phyloP scores from a whole-genome alignment of 2,329 filamentous ascomycete species.

The Amylocarpus encephaloides region DNA sequence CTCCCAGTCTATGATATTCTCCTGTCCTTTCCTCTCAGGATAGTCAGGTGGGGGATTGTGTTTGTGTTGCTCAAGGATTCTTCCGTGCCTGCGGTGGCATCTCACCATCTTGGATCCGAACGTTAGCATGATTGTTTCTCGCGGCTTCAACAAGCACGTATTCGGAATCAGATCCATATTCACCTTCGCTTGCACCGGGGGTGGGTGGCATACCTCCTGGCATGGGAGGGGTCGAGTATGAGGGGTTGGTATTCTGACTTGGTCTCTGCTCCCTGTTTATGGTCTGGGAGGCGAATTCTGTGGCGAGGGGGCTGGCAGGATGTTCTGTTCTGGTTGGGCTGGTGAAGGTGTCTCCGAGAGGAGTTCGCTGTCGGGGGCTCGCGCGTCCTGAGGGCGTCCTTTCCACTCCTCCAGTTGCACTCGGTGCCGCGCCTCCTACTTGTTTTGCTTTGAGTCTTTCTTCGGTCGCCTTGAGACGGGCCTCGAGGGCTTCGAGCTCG shows the following conservation, averaged over 20 bases:
- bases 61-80: background rate
- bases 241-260: slow-evolving; percentile 6
- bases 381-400: slow-evolving; percentile 10
- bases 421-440: background rate
- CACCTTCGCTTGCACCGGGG: slow-evolving; percentile 33
- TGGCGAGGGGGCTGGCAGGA: slow-evolving; percentile 17
- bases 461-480: slow-evolving; percentile 78
- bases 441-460: slow-evolving; percentile 53
- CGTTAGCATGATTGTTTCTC: slow-evolving; percentile 23
- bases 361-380: slow-evolving; percentile 18
- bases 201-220: slow-evolving; percentile 30
- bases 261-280: slow-evolving; percentile 7
- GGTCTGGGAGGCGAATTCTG: slow-evolving; percentile 10
- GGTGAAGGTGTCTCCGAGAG: slow-evolving; percentile 19
- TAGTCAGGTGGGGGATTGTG: background rate
- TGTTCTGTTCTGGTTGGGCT: slow-evolving; percentile 8
- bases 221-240: slow-evolving; percentile 13
- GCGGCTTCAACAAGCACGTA: slow-evolving; percentile 22
- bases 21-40: background rate
- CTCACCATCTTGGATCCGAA: slow-evolving; percentile 23
- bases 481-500: slow-evolving; percentile 82
- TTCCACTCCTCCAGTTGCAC: background rate
- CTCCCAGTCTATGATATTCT: background rate
- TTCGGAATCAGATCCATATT: slow-evolving; percentile 24
- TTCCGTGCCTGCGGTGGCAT: slow-evolving; percentile 11